A percentile compares a stretch with the other conserved stretches of the same genome.
phyloP scores from a whole-genome alignment of 805 yeast genomes.

The Ogataea dorogensis region DNA sequence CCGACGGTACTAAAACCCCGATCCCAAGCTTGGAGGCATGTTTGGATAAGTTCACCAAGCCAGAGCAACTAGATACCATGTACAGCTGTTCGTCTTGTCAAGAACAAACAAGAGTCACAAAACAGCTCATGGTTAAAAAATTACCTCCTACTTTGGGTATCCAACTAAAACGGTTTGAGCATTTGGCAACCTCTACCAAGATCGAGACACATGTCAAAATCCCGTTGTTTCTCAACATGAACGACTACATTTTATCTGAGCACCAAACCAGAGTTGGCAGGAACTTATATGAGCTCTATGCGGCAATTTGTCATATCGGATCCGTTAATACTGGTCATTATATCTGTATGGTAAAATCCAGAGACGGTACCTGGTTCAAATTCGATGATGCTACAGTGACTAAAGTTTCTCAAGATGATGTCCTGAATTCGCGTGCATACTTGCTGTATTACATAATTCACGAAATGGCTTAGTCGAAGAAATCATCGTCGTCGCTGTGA shows the following conservation, averaged over 20 bases:
- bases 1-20: conserved; percentile 20
- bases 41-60: conserved; percentile 70
- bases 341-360: conserved; percentile 69
- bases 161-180: conserved; percentile 81
- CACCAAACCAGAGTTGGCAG: conserved; percentile 18
- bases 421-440: conserved; percentile 73
- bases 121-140: conserved; percentile 64
- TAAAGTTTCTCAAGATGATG: conserved; percentile 60
- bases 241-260: conserved; percentile 45
- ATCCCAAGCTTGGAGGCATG: conserved; percentile 54
- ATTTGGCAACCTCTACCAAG: conserved; percentile 59
- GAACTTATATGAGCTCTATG: conserved; percentile 72
- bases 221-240: conserved; percentile 72
- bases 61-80: conserved; percentile 72
- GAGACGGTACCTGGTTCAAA: conserved; percentile 81
- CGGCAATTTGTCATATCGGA: conserved; percentile 86
- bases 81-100: conserved; percentile 71
- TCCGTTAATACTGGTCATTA: conserved; percentile 96
- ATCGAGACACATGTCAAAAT: conserved; percentile 71
- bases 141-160: conserved; percentile 78
- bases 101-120: conserved; percentile 61
- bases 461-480: conserved; percentile 44
- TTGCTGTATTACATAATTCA: conserved; percentile 67
- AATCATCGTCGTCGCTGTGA: conserved; percentile 44
- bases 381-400: conserved; percentile 89